Base-by-base conservation (phyloP, 169 alveolate genomes). In the Eimeria maxima region DNA sequence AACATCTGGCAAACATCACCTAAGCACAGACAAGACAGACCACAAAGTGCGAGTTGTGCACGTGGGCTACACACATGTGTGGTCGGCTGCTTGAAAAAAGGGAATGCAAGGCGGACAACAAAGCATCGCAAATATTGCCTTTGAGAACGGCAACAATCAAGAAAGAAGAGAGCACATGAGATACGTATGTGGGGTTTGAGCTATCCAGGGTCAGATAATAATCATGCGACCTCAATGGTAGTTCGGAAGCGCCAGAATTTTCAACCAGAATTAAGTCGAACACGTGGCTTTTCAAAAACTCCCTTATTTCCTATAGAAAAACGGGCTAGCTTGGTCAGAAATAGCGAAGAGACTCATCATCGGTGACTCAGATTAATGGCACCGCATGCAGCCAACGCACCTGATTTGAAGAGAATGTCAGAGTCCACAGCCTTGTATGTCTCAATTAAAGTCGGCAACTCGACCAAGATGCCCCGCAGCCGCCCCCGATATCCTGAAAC, bases 391-490 rank as follows among this genome's bases (percentile, higher is more conserved):
- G 44, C 44, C 44, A 67, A 67, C 84, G 13, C 84, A 53, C 98
- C 98, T 50, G 99, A 90, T 65, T 98, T 98, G 88, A 98, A 98
- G 94, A 98, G 71, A 27, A 97, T 95, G 89, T 98, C 99, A 20
- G 98, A 96, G 96, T 98, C 98, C 53, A 98, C 95, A 6, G 98
- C 95, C 94, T 98, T 98, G 93, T 98, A 98, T 29, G 98, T 98
- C 94, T 98, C 99, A 33, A 98, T 65, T 74, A 97, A 93, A 63
- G 98, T 97, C 45, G 99, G 99, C 76, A 98, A 96, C 84, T 98
- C 99, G 33, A 97, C 98, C 88, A 98, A 69, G 38, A 98, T 90
- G 44, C 98, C 99, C 33, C 57, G 84, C 50, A 97, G 73, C 63
- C 80, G 96, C 57, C 91, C 94, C 11, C 78, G 81, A 65, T 81